Base-by-base conservation (phyloP, 2,329 filamentous ascomycete genomes). In the Sphaceloma murrayae region DNA sequence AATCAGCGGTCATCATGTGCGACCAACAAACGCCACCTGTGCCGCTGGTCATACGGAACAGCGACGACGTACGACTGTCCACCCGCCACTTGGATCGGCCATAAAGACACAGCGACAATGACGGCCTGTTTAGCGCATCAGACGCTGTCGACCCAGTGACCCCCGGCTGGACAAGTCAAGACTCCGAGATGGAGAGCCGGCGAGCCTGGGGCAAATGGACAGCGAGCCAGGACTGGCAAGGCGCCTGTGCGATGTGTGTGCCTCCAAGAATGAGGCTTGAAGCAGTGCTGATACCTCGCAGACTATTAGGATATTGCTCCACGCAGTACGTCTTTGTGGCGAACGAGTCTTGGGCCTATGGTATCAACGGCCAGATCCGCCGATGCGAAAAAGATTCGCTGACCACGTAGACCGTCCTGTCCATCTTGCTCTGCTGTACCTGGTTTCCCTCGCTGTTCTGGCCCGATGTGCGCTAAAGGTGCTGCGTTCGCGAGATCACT, bases 301-400 rank as follows among this genome's bases (percentile, higher is more conserved):
- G 36, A 40, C 26, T 40, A 22, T 26, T 40, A 19, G 30, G 36
- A 16, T 40, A 40, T 22, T 40, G 36, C 14, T 40, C 36, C 7
- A 40, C 36, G 10, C 36, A 40, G 14, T 40, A 40, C 18, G 26
- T 40, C 24, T 40, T 40, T 14, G 22, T 29, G 13, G 30, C 22
- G 22, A 13, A 17, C 16, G 36, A 40, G n/a, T 40, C 36, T 13
- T 40, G 36, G 36, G 36, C 36, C 8, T 40, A 40, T 18, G 36
- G 36, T 40, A n/a, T n/a, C n/a, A n/a, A n/a, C n/a, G n/a, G n/a
- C n/a, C n/a, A n/a, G n/a, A n/a, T n/a, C n/a, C n/a, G n/a, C n/a
- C n/a, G n/a, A n/a, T n/a, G n/a, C n/a, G n/a, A n/a, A n/a, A n/a
- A n/a, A n/a, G n/a, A 27, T 27, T 27, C 11, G 11, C 24, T 29